These are phyloP conservation scores for Neurospora africana DNA, from an alignment of 495 filamentous ascomycete genomes.

Conservation along the genomic window DNA sequence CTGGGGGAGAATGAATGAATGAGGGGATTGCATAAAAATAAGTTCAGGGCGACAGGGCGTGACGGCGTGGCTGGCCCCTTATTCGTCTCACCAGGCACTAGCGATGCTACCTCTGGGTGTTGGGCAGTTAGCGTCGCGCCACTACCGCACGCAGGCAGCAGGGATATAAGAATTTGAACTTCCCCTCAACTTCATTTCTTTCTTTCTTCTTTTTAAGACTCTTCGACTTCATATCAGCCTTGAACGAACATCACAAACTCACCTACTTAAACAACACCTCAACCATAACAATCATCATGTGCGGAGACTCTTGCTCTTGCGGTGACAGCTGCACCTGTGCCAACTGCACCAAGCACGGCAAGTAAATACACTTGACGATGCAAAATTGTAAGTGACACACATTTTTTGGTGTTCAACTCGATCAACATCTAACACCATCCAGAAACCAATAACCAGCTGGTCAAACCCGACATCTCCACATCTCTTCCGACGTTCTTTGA, in stretches of 20 bases:
- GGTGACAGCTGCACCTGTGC: conserved; percentile 13
- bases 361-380: conserved; percentile 3
- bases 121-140: background rate
- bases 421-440: background rate
- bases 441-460: background rate
- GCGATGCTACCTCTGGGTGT: background rate
- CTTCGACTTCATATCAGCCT: background rate
- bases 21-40: background rate
- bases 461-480: background rate
- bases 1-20: background rate
- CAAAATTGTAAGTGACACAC: background rate
- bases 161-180: background rate
- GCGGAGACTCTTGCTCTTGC: conserved; percentile 15
- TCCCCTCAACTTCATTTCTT: background rate
- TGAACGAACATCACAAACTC: background rate
- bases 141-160: background rate
- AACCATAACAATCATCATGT: conserved; percentile 11
- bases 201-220: background rate
- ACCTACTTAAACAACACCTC: background rate
- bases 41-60: background rate
- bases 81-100: background rate
- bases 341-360: conserved; percentile 14
- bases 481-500: background rate
- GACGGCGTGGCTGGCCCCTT: background rate
- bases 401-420: background rate